These are phyloP conservation scores for Populus trichocarpa DNA, from an alignment of 441 rosid species.

Conservation along the genomic window DNA sequence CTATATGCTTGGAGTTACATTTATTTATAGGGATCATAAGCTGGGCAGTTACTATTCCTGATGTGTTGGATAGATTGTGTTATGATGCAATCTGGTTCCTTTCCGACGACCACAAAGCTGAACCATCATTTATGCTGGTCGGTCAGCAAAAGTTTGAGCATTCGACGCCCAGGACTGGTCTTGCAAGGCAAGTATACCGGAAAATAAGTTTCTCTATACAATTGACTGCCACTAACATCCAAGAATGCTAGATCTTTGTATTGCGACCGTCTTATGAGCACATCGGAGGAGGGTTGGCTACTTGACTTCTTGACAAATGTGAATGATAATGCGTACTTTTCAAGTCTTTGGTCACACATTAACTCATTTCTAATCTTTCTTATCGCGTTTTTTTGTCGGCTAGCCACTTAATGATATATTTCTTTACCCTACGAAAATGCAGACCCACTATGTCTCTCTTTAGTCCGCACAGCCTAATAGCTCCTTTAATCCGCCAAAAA, in stretches of 20 bases:
- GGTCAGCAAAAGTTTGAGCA: not conserved
- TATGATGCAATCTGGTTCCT: not conserved
- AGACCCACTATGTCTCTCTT: not conserved
- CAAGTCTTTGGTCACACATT: not conserved
- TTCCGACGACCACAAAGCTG: not conserved
- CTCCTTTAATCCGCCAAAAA: not conserved
- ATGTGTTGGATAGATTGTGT: not conserved
- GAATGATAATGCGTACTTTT: not conserved
- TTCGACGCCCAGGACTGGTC: not conserved
- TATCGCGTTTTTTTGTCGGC: conserved; percentile 1
- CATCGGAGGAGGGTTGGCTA: not conserved
- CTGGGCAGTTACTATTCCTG: not conserved
- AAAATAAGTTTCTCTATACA: not conserved
- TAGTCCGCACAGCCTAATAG: not conserved
- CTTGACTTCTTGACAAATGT: not conserved
- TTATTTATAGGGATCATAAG: not conserved
- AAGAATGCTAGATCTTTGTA: not conserved
- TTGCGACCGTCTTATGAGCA: too few species aligned
- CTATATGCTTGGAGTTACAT: not conserved
- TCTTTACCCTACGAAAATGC: not conserved
- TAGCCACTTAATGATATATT: not conserved
- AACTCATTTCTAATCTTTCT: not conserved
- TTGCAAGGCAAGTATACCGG: not conserved
- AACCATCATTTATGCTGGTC: conserved; percentile 1
- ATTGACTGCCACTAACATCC: not conserved